phyloP scores from a whole-genome alignment of 805 yeast genomes.

The Scheffersomyces coipomensis region DNA sequence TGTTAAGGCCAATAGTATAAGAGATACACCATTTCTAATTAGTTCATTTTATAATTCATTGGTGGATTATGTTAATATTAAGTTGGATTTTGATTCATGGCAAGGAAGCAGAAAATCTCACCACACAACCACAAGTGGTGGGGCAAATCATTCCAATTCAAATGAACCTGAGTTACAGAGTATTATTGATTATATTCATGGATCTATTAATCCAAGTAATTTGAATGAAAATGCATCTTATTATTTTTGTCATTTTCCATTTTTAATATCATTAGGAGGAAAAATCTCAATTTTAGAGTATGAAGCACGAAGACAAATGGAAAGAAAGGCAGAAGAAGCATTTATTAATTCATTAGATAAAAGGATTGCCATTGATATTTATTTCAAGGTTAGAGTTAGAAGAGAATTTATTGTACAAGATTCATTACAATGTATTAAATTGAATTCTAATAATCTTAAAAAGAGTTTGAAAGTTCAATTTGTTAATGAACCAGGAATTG shows the following conservation, averaged over 20 bases:
- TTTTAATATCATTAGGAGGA: constrained; percentile 74
- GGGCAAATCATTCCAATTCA: constrained; percentile 1
- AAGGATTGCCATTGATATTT: constrained; percentile 60
- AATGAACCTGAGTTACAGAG: constrained; percentile 32
- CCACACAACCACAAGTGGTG: background rate
- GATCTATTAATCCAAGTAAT: constrained; percentile 25
- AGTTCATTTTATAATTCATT: constrained; percentile 72
- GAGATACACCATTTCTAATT: constrained; percentile 21
- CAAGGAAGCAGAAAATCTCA: constrained; percentile 39
- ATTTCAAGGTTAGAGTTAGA: constrained; percentile 66
- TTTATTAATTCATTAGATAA: constrained; percentile 72
- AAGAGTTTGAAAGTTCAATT: constrained; percentile 80
- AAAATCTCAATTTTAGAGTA: constrained; percentile 79
- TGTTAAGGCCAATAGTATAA: constrained; percentile 49
- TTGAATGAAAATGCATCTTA: constrained; percentile 27
- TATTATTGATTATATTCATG: constrained; percentile 49
- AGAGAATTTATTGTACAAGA: constrained; percentile 69
- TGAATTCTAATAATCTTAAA: constrained; percentile 58
- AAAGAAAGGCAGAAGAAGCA: constrained; percentile 84
- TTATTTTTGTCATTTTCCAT: constrained; percentile 84
- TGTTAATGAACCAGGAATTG: constrained; percentile 86
- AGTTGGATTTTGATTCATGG: constrained; percentile 85
- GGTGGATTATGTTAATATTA: constrained; percentile 75
- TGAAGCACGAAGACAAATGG: constrained; percentile 81
- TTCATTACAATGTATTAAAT: constrained; percentile 63